These are phyloP conservation scores for Acidomyces sp. DNA, from an alignment of 495 filamentous ascomycete genomes.

Conservation along the genomic window DNA sequence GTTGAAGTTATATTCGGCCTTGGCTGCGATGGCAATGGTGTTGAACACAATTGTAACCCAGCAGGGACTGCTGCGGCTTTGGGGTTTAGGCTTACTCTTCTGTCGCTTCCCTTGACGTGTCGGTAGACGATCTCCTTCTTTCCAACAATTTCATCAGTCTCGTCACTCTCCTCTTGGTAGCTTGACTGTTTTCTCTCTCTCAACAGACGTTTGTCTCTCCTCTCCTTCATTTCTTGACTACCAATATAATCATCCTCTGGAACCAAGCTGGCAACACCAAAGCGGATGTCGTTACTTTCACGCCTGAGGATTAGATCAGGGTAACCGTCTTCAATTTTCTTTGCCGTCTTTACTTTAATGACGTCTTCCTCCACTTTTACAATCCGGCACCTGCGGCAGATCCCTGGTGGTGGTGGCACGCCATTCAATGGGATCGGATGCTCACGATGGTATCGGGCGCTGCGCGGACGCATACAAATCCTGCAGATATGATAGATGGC, in stretches of 20 bases:
- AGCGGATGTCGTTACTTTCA: conserved; percentile 12
- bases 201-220: background rate
- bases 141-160: background rate
- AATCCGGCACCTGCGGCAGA: conserved; percentile 19
- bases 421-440: conserved; percentile 20
- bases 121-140: conserved; percentile 10
- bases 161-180: background rate
- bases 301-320: background rate
- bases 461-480: conserved; percentile 17
- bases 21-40: background rate
- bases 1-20: conserved; percentile 1
- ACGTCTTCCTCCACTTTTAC: conserved; percentile 9
- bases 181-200: background rate
- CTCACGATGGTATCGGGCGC: conserved; percentile 14
- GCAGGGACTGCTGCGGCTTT: background rate
- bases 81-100: background rate
- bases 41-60: background rate
- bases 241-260: conserved; percentile 10
- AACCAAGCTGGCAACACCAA: conserved; percentile 11
- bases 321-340: background rate
- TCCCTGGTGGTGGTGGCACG: conserved; percentile 17
- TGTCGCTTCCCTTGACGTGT: conserved; percentile 9
- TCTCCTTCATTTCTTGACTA: conserved; percentile 5
- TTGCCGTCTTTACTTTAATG: background rate
- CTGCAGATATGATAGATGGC: conserved; percentile 21